phyloP scores from a whole-genome alignment of 139 green algal genomes.

The Micractinium conductrix region DNA sequence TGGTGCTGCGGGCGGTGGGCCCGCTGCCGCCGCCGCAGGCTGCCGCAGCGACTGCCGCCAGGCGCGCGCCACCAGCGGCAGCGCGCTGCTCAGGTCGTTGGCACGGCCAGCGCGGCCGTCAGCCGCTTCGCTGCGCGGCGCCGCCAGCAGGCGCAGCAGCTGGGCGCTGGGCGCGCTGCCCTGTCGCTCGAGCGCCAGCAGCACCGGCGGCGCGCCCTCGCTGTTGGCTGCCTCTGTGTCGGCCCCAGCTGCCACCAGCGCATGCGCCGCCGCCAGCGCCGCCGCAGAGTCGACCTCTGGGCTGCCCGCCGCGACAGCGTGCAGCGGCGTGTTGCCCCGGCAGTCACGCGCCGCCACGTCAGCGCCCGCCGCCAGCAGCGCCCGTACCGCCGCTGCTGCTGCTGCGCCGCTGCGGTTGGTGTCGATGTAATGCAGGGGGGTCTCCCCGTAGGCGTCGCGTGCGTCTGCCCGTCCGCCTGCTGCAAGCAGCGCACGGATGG shows the following conservation, averaged over 20 bases:
- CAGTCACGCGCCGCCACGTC: background rate
- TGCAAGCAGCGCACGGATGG: background rate
- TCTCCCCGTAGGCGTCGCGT: background rate
- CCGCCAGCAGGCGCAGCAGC: background rate
- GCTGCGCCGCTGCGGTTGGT: slow-evolving; percentile 3
- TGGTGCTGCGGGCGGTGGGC: background rate
- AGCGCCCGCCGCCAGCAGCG: background rate
- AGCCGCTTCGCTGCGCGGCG: background rate
- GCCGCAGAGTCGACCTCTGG: background rate
- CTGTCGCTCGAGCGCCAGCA: slow-evolving; percentile 16
- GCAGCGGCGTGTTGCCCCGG: slow-evolving; percentile 5
- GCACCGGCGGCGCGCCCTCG: background rate
- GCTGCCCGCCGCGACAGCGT: slow-evolving; percentile 3
- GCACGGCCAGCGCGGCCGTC: background rate
- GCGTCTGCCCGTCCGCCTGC: background rate
- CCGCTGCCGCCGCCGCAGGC: background rate
- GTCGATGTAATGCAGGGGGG: slow-evolving; percentile 11
- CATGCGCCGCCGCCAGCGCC: background rate
- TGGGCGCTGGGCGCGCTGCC: background rate
- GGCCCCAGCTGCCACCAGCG: slow-evolving; percentile 8
- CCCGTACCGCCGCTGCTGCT: background rate
- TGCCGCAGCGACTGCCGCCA: slow-evolving; percentile 12
- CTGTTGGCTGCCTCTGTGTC: background rate
- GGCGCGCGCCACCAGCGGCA: background rate
- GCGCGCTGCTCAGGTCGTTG: background rate